These are phyloP conservation scores for Flammula alnicola DNA, from an alignment of 1,284 basidiomycete genomes.

Conservation along the genomic window DNA sequence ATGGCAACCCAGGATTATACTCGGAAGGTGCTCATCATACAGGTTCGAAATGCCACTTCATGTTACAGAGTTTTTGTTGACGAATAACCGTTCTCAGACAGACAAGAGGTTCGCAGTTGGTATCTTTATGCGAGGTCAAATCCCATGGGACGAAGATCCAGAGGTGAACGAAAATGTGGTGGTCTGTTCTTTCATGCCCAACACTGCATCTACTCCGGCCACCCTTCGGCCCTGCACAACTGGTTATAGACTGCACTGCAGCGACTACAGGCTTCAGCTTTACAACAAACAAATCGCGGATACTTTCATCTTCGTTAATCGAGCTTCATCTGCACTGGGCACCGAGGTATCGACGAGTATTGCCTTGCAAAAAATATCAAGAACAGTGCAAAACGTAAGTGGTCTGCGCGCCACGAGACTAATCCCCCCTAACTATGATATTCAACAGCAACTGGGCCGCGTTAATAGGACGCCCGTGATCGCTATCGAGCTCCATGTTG, in stretches of 20 bases:
- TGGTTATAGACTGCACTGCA: slow-evolving; percentile 60
- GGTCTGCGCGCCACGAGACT: not conserved
- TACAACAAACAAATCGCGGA: slow-evolving; percentile 56
- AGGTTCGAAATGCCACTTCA: slow-evolving; percentile 39
- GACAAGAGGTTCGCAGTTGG: slow-evolving; percentile 64
- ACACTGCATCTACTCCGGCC: slow-evolving; percentile 49
- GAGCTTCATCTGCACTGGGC: slow-evolving; percentile 48
- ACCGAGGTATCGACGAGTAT: slow-evolving; percentile 60
- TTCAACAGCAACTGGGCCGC: slow-evolving; percentile 59
- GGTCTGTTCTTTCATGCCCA: slow-evolving; percentile 64
- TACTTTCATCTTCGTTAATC: slow-evolving; percentile 62
- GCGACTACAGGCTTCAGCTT: slow-evolving; percentile 57
- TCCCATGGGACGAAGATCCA: slow-evolving; percentile 67
- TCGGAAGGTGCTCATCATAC: slow-evolving; percentile 60
- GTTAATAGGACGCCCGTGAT: slow-evolving; percentile 54
- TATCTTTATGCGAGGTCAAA: slow-evolving; percentile 61
- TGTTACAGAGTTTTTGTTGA: not conserved
- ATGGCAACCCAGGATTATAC: slow-evolving; percentile 59
- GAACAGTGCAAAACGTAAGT: slow-evolving; percentile 52
- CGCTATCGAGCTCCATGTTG: slow-evolving; percentile 65
- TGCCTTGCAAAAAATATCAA: slow-evolving; percentile 63
- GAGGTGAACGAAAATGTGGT: slow-evolving; percentile 63
- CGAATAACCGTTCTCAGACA: slow-evolving; percentile 41
- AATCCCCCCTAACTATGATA: not conserved
- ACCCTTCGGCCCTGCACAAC: slow-evolving; percentile 53